phyloP scores from a whole-genome alignment of 305 asterid genomes.

The Solanum hybrid region DNA sequence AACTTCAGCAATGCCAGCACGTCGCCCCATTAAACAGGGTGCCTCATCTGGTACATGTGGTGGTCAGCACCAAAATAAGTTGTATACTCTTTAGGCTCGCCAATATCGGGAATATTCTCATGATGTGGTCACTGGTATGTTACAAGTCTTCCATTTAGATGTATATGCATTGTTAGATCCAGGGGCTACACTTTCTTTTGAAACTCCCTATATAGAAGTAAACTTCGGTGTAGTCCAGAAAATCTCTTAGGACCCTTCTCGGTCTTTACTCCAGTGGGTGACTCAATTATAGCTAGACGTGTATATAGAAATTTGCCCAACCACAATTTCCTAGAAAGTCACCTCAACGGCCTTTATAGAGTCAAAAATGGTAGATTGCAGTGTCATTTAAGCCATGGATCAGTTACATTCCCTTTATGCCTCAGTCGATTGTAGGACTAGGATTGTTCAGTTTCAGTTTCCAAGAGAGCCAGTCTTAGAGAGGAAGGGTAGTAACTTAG shows the following conservation, averaged over 20 bases:
- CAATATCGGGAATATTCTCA: neutral
- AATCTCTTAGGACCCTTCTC: neutral
- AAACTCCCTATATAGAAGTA: too few species aligned
- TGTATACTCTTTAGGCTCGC: neutral
- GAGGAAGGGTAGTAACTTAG: neutral
- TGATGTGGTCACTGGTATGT: neutral
- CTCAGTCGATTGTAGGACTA: neutral
- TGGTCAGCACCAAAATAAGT: neutral
- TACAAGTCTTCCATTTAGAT: neutral
- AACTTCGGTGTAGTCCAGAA: neutral
- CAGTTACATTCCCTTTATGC: neutral
- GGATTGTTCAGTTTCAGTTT: neutral
- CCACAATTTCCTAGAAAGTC: neutral
- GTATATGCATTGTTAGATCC: neutral
- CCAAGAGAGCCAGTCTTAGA: neutral
- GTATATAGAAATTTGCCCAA: neutral
- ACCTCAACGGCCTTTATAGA: neutral
- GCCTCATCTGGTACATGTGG: fast-evolving
- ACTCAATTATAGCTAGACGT: too few species aligned
- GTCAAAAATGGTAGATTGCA: neutral
- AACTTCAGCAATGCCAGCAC: too few species aligned
- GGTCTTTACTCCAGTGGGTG: neutral
- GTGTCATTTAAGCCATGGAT: neutral
- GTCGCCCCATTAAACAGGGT: neutral
- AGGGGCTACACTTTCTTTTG: neutral